phyloP scores from a whole-genome alignment of 1,139 yeast genomes.

The Hyphopichia wangnamkhiaoensis region DNA sequence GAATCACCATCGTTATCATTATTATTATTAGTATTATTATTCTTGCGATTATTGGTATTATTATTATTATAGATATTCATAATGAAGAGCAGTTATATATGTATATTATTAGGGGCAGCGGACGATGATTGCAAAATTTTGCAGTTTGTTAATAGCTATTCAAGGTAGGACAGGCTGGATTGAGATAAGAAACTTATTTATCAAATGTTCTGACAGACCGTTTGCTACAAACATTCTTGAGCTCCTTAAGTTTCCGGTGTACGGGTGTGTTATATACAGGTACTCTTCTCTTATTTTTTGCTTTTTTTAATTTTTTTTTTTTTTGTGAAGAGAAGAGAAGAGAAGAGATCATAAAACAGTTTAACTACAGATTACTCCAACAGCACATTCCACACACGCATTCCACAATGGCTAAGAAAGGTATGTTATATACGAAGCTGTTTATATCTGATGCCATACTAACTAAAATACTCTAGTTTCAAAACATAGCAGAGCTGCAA shows the following conservation, averaged over 20 bases:
- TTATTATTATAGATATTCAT: conserved; percentile 1
- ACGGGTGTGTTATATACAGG: neutral
- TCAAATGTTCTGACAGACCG: too few species aligned
- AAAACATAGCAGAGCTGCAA: conserved; percentile 75
- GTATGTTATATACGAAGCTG: neutral
- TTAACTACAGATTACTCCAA: too few species aligned
- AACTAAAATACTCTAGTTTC: conserved; percentile 43
- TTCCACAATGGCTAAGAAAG: conserved; percentile 6
- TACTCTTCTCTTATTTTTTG: too few species aligned
- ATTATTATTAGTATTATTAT: too few species aligned
- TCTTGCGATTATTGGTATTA: neutral
- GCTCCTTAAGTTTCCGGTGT: neutral
- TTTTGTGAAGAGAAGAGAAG: neutral
- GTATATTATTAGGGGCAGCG: neutral
- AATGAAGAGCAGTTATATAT: too few species aligned
- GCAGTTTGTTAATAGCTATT: too few species aligned
- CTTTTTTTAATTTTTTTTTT: neutral
- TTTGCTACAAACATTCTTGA: neutral
- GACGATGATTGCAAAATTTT: neutral
- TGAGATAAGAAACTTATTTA: too few species aligned
- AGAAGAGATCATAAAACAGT: neutral
- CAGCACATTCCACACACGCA: too few species aligned
- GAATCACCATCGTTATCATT: too few species aligned
- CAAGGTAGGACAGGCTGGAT: too few species aligned
- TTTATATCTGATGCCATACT: too few species aligned